Conservation (phyloP, 108 stramenopile genomes). For the Ochromonas danica region DNA sequence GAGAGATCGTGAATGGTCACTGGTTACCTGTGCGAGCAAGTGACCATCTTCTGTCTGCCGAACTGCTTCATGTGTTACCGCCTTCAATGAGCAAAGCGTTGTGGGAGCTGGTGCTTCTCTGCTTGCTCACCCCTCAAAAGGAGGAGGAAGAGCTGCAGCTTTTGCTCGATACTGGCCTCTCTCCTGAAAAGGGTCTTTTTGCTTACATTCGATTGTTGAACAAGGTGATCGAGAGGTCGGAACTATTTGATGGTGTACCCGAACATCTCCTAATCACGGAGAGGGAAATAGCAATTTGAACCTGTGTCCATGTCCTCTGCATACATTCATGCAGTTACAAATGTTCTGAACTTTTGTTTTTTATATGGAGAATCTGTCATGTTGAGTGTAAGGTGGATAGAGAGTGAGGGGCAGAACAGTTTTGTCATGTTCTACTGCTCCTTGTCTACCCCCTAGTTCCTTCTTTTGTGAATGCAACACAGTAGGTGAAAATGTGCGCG, state of each 20-base stretch:
- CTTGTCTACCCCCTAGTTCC: too few relatives aligned
- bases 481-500: too few relatives aligned
- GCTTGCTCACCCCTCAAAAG: not conserved
- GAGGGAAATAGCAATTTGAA: not conserved
- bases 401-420: too few relatives aligned
- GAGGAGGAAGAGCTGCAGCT: not conserved
- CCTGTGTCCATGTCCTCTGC: too few relatives aligned
- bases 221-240: not conserved
- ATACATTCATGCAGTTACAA: too few relatives aligned
- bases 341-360: too few relatives aligned
- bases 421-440: too few relatives aligned
- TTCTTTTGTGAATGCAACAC: too few relatives aligned
- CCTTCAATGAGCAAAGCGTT: not conserved
- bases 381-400: too few relatives aligned
- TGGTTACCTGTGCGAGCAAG: not conserved
- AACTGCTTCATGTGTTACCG: not conserved
- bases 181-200: not conserved
- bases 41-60: not conserved
- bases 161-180: not conserved
- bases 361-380: too few relatives aligned
- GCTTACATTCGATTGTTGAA: not conserved
- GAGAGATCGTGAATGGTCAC: too few relatives aligned
- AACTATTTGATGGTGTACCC: not conserved
- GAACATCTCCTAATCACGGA: not conserved
- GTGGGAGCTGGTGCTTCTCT: not conserved